Base-by-base conservation (phyloP, 805 yeast species). In the Hanseniaspora taiwanica region DNA sequence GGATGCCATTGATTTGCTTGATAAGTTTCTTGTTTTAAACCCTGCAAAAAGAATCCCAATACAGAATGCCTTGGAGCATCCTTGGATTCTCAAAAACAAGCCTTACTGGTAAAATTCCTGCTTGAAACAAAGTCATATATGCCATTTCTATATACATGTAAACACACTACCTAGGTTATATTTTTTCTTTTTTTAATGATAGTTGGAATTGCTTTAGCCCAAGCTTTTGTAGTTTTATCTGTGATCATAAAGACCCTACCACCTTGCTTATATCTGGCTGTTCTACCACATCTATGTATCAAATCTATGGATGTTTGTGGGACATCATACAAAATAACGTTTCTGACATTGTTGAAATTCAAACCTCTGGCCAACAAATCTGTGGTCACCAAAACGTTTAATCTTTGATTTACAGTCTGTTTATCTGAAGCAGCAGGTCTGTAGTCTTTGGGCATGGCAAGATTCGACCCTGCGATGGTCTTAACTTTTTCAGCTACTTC, bases 221-320 rank as follows among this genome's bases (percentile, higher is more conserved):
- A 85, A 4, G 81, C 69, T 49, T 79, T 78, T n/a, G 72, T 68
- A 37, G 68, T 31, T 46, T 77, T 76, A 45, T 78, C 80, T 21
- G 80, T 78, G 39, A 89, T 74, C 52, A 91, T 64, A 46, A 85
- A 79, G 2, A 84, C 96, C 45, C 95, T 70, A 12, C 98, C 98
- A 27, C 80, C 69, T 52, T 80, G 85, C 35, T 81, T 82, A 81
- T 33, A 35, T 56, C 98, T 65, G 2, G 96, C 96, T 0, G 96
- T 89, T 61, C 98, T 73, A 1, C 98, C 98, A 1, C 84, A 80
- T 45, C 98, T 67, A 56, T 89, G 97, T 17, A 89, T 76, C 44
- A 89, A 65, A 59, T 89, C 97, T 16, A 84, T 78, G 0, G 96
- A 74, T 13, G 81, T 78, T 40, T 72, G 71, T 5, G 98, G 98